phyloP scores from a whole-genome alignment of 768 basidiomycete genomes.

The Albatrellus ellisii region DNA sequence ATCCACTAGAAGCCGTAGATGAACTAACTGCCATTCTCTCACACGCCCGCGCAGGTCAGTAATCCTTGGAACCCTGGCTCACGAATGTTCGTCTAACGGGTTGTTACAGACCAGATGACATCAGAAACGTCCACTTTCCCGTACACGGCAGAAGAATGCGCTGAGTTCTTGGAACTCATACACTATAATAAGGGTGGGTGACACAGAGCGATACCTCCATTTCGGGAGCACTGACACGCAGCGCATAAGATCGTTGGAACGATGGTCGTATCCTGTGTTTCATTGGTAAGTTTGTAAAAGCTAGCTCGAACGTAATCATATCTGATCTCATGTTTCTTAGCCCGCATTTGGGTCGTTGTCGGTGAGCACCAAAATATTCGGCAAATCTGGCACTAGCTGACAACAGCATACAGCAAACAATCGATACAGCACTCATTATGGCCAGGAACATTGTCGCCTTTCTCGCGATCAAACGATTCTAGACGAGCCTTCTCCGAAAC shows the following conservation, averaged over 20 bases:
- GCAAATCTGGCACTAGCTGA: background rate
- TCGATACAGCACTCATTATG: background rate
- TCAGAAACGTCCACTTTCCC: background rate
- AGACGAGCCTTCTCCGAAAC: background rate
- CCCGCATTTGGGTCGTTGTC: background rate
- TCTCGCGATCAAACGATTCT: background rate
- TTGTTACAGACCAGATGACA: background rate
- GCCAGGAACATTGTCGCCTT: background rate
- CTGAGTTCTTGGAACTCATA: background rate
- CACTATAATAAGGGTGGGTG: too few relatives aligned
- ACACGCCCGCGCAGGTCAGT: background rate
- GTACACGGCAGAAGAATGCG: background rate
- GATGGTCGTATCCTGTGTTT: background rate
- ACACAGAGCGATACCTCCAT: too few relatives aligned
- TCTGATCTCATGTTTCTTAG: background rate
- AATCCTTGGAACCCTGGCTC: background rate
- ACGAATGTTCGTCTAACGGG: background rate
- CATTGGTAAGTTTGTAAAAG: background rate
- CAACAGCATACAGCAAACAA: background rate
- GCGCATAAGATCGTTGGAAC: background rate
- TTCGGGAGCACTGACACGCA: too few relatives aligned
- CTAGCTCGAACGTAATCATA: too few relatives aligned
- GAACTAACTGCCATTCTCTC: background rate
- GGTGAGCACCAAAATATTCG: background rate
- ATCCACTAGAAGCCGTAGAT: background rate